Base-by-base conservation (phyloP, 1,284 basidiomycete genomes). In the Kwoniella shivajii region DNA sequence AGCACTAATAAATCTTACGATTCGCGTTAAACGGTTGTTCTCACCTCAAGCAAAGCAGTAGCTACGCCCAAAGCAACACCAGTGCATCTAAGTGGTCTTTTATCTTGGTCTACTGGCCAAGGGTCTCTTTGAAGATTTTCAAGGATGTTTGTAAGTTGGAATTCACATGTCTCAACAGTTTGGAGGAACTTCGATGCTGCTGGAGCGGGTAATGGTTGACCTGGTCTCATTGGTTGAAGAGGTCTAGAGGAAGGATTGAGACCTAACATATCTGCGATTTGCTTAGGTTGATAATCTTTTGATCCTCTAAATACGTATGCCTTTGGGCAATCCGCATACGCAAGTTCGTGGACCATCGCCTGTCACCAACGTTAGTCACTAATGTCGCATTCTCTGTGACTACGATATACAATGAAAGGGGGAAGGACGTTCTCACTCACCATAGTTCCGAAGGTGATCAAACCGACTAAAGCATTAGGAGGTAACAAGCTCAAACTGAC, bases 321-420 rank as follows among this genome's bases (percentile, higher is more conserved):
- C 79, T 99, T 99, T 79, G 87, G 92, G 81, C 94, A 99, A 74
- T 94, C 90, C 1, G 88, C 86, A 73, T 97, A 99, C 30, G 94
- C 93, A 48, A 99, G 88, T 80, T 99, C 96, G 78, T 99, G 95
- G 1, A 99, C 93, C 88, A 97, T 94, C 6, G 95, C 85, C 92
- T 95, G 65, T 7, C 31, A 7, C 22, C 10, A 42, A n/a, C 20
- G 27, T 30, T n/a, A n/a, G 48, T 31, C n/a, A 22, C n/a, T 34
- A 27, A 26, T 22, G 36, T 31, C 18, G 41, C 43, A 37, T n/a
- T n/a, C 26, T 10, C 30, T 6, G 46, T 7, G 16, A 7, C n/a
- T 37, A 3, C 11, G 49, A 13, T 10, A 2, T 14, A 31, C 7
- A 34, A 22, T 18, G 24, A 18, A 20, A 41, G 27, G 36, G 11